phyloP scores from a whole-genome alignment of 2,329 filamentous ascomycete species.

The Fusarium equiseti region DNA sequence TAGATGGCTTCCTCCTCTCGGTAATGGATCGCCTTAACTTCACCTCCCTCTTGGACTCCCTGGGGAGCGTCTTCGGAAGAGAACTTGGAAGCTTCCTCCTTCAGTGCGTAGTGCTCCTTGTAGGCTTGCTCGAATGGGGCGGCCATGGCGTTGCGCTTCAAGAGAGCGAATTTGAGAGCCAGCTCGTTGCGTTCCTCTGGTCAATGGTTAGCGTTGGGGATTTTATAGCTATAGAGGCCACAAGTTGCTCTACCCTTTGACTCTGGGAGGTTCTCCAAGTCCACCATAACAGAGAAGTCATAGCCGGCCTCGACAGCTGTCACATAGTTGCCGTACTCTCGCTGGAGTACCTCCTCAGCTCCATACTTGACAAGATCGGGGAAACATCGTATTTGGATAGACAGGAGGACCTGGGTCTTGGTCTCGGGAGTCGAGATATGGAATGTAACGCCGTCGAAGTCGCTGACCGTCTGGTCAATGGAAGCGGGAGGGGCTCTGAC shows the following conservation, averaged over 20 bases:
- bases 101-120: slow-evolving; percentile 86
- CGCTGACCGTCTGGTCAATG: slow-evolving; percentile 98
- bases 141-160: slow-evolving; percentile 99
- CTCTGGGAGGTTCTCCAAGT: slow-evolving; percentile 86
- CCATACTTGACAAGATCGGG: slow-evolving; percentile 92
- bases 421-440: slow-evolving; percentile 96
- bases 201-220: slow-evolving; percentile 30
- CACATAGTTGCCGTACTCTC: slow-evolving; percentile 95
- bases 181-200: slow-evolving; percentile 87
- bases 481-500: slow-evolving; percentile 82
- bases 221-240: background rate
- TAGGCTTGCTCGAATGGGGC: slow-evolving; percentile 98
- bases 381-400: slow-evolving; percentile 95
- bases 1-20: slow-evolving; percentile 99
- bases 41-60: slow-evolving; percentile 87
- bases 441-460: slow-evolving; percentile 99
- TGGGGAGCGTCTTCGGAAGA: slow-evolving; percentile 94
- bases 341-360: slow-evolving; percentile 88
- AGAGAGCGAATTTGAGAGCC: slow-evolving; percentile 84
- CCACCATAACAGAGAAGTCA: slow-evolving; percentile 93
- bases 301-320: slow-evolving; percentile 89
- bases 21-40: slow-evolving; percentile 97
- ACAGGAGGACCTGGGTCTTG: slow-evolving; percentile 95
- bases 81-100: slow-evolving; percentile 90
- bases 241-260: slow-evolving; percentile 71